Conservation (phyloP, 768 basidiomycete species). For the Mycena crocata region DNA sequence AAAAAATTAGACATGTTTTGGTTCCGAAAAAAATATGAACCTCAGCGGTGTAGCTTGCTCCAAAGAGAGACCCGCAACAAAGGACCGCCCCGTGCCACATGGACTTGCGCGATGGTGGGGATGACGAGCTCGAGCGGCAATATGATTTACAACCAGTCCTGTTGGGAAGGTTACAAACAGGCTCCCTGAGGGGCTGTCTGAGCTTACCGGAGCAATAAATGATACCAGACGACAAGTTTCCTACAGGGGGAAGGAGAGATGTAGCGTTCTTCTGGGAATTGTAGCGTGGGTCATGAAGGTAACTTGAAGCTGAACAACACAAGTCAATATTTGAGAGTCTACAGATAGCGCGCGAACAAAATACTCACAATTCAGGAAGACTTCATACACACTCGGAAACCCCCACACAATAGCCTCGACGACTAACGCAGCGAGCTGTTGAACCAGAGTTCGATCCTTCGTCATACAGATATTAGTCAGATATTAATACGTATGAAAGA, state of each 20-base stretch:
- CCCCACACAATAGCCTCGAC: conserved; percentile 45
- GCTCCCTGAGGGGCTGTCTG: background rate
- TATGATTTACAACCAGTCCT: conserved; percentile 32
- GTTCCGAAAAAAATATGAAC: conserved; percentile 10
- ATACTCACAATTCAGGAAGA: conserved; percentile 40
- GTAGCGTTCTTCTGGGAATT: conserved; percentile 36
- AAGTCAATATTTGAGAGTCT: too few species aligned
- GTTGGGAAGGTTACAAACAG: background rate
- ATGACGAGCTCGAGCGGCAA: conserved; percentile 38
- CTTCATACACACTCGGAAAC: conserved; percentile 42
- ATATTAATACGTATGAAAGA: conserved; percentile 39
- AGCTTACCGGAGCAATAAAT: conserved; percentile 45
- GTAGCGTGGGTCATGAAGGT: conserved; percentile 40
- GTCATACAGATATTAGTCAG: too few species aligned
- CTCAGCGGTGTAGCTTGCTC: conserved; percentile 38
- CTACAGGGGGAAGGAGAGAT: conserved; percentile 42
- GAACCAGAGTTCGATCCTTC: background rate
- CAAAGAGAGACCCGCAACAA: conserved; percentile 37
- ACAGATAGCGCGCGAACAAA: background rate
- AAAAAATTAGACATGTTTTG: background rate
- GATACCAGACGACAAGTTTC: conserved; percentile 42
- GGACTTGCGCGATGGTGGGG: conserved; percentile 33
- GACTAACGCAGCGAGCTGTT: conserved; percentile 40
- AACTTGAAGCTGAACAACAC: conserved; percentile 21
- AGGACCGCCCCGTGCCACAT: conserved; percentile 41